Conservation (phyloP, 257 asterid genomes). For the Capsicum baccatum region DNA sequence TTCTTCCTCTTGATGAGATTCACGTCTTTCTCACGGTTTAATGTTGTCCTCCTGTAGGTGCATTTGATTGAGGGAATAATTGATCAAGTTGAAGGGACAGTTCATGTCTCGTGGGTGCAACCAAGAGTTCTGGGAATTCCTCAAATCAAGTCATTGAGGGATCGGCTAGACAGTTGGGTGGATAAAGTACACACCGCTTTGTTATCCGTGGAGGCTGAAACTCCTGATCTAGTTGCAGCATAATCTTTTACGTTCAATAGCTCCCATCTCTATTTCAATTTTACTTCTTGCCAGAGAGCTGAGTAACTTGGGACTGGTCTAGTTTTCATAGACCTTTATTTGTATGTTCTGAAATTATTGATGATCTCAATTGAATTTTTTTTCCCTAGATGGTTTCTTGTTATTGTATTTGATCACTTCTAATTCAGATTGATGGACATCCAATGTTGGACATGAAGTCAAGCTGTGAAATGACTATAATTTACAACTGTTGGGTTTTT, state of each 20-base stretch:
- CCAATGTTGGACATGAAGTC: neutral
- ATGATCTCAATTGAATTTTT: constrained; percentile 18
- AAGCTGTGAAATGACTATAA: constrained; percentile 7
- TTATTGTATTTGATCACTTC: neutral
- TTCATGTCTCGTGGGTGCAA: constrained; percentile 94
- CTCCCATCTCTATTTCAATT: neutral
- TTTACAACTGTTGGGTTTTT: neutral
- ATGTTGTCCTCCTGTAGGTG: constrained; percentile 54
- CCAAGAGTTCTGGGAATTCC: constrained; percentile 88
- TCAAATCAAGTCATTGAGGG: constrained; percentile 87
- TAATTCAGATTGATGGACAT: neutral
- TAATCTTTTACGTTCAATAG: constrained; percentile 37
- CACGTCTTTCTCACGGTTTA: neutral
- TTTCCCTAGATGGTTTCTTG: neutral
- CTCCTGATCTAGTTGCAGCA: constrained; percentile 93
- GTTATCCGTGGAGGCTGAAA: constrained; percentile 93
- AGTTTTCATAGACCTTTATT: neutral
- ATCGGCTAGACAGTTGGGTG: constrained; percentile 81
- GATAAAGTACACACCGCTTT: constrained; percentile 87
- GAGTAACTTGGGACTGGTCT: constrained; percentile 19
- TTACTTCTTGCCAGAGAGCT: neutral
- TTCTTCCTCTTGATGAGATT: neutral
- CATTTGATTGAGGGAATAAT: constrained; percentile 94
- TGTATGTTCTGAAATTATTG: neutral
- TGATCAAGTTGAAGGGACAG: constrained; percentile 90